Base-by-base conservation (phyloP, 1,284 basidiomycete species). In the Microbotryum violaceum region DNA sequence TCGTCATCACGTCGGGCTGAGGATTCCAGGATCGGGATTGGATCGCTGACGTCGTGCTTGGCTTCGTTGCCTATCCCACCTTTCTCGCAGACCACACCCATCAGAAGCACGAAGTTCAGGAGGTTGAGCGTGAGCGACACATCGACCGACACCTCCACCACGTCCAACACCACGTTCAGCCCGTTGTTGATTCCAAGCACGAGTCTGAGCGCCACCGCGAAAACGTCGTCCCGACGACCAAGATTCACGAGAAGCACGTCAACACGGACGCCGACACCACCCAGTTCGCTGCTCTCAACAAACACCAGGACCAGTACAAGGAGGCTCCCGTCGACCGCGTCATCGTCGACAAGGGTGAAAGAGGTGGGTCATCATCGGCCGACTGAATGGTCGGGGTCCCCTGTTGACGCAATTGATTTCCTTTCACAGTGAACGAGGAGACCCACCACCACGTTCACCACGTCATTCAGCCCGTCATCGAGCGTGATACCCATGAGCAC, bases 151-250 rank as follows among this genome's bases (percentile, higher is more conserved):
- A 75, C 70, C 45, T 55, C 21, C 70, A 73, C 69, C 72, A 72
- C 64, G 60, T 72, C 44, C 73, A 74, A 70, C 74, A 74, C 69
- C 74, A 75, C 71, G 68, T 69, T 49, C 74, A 75, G 69, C 74
- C 73, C 46, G 70, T 75, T 9, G 55, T 70, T 20, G 74, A 75
- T 63, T 62, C 68, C n/a, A 70, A 73, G 63, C 74, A 75, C 69
- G 51, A 56, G 6, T 64, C 68, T 21, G 71, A 74, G 67, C 60
- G 71, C 64, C 57, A 70, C 29, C 72, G 71, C 65, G 45, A 65
- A 50, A 70, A 71, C 61, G 56, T 71, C 16, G 66, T 70, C 60
- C 72, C 74, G 10, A 55, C 58, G 10, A 74, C 74, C 49, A 54
- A 70, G 33, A 70, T 75, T 37, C 55, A 69, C 23, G 73, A 73